Conservation (phyloP, 176 grass and related monocot species). For the Hyparrhenia diplandra region DNA sequence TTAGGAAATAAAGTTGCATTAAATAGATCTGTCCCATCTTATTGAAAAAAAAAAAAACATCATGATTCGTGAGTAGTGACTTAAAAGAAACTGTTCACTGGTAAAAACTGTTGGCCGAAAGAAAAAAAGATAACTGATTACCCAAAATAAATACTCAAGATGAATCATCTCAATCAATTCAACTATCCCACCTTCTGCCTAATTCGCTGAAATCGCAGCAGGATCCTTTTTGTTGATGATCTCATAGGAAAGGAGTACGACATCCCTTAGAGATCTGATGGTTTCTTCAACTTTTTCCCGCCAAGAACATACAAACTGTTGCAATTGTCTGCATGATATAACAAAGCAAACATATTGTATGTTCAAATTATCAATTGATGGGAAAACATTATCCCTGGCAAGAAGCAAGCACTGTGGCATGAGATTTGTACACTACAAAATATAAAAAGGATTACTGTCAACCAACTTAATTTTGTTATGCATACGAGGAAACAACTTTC, state of each 20-base stretch:
- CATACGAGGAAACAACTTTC: background rate
- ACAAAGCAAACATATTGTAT: background rate
- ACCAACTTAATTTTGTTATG: background rate
- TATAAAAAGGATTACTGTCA: background rate
- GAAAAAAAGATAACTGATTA: background rate
- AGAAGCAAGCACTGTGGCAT: constrained; percentile 1
- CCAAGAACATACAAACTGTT: constrained; percentile 98
- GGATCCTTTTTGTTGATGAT: constrained; percentile 95
- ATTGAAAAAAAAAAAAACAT: background rate
- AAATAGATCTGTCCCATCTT: background rate
- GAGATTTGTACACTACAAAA: background rate
- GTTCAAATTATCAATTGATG: background rate
- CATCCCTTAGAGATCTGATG: constrained; percentile 77
- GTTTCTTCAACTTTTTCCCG: constrained; percentile 99
- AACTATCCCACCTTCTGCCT: constrained; percentile 68
- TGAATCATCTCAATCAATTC: background rate
- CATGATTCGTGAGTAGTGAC: background rate
- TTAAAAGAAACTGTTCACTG: background rate
- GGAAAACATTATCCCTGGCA: background rate
- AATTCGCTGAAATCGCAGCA: constrained; percentile 65
- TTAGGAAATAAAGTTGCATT: background rate
- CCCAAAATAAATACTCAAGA: constrained; percentile 6
- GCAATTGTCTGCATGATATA: constrained; percentile 68
- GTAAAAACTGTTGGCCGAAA: background rate
- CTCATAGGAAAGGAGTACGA: constrained; percentile 89